Base-by-base conservation (phyloP, 495 filamentous ascomycete species). In the Annulohypoxylon maeteangense region DNA sequence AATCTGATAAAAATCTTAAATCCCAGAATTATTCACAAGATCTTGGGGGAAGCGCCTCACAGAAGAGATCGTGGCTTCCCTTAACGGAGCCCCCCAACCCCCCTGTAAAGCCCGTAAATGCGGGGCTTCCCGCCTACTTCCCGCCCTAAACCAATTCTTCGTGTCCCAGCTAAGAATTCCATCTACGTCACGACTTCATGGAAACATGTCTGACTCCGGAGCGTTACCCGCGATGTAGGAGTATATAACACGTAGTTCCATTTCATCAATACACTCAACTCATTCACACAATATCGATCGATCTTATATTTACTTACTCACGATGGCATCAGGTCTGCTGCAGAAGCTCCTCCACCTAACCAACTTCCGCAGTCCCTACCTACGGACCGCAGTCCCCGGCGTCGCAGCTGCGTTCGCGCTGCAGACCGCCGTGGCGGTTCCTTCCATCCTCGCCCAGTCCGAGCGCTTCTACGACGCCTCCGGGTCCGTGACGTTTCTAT, bases 381-480 rank as follows among this genome's bases (percentile, higher is more conserved):
- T 90, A 18, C 84, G 84, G 18, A 89, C 86, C 20, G 80, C 89
- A 5, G 79, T 89, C 23, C 89, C 89, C 11, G 81, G 82, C 66
- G 80, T 90, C 23, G 82, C 81, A 20, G 82, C 88, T 18, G 87
- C 84, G 27, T 88, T 85, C 58, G 83, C 82, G 2, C 78, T 88
- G 51, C 87, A 89, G 78, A 74, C 81, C 25, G 84, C 80, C 54
- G 84, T 84, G 31, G 90, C 86, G 6, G 68, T 90, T 7, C 89
- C 89, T 4, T 89, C 88, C 3, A 87, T 90, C 44, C 58, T 81
- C 66, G 76, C 79, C 44, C 84, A 87, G 70, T 83, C 85, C 11
- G 88, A 90, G 59, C 83, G 84, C 48, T 90, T 89, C 80, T 92
- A 88, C 75, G 90, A 92, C 71, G 79, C 87, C 58, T 90, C 87